Evolutionary conservation across 2,329 filamentous ascomycete species (phyloP), one percentile per base, ranked within the genome.

Genomic region (Aspergillus puulaauensis): DNA sequence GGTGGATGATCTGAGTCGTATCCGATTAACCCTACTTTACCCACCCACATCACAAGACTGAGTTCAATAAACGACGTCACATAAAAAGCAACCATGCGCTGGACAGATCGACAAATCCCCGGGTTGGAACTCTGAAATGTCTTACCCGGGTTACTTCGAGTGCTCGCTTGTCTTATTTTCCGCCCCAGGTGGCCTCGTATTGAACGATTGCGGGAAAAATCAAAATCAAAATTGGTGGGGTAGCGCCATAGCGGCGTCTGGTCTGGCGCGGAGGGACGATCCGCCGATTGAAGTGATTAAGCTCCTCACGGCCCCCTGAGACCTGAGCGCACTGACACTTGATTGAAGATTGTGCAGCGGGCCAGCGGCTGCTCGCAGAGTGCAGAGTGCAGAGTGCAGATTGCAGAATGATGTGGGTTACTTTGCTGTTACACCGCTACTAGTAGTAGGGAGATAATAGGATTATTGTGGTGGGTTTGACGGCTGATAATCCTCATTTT

Each of bases 401-500:
- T 27, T 27, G 7, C 24, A 27, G 24, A 27, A 7, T 27, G 27
- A 31, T 31, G 27, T 31, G 27, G 27, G 9, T 31, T 31, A 31
- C 27, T 31, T 11, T 31, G 27, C 27, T 31, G 27, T 31, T n/a
- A 37, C 35, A 37, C 35, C 35, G 35, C 35, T 37, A 37, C 35
- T 7, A 37, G 12, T n/a, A 3, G 12, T 15, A 37, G 15, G 35
- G 12, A n/a, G 27, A 37, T n/a, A 5, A 37, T 15, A 8, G 12
- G 12, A 37, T 37, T 9, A 33, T 33, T 37, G 35, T 3, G 21
- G 45, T 48, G 45, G 45, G 11, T 35, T 48, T 48, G 45, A 48
- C 27, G 27, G 31, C 17, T 23, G 53, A 35, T 37, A 55, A 55
- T 50, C 53, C 31, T 55, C 45, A 55, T 55, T 55, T 55, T 55